Conservation (phyloP, 2,329 filamentous ascomycete genomes). For the Exserohilum turcica region DNA sequence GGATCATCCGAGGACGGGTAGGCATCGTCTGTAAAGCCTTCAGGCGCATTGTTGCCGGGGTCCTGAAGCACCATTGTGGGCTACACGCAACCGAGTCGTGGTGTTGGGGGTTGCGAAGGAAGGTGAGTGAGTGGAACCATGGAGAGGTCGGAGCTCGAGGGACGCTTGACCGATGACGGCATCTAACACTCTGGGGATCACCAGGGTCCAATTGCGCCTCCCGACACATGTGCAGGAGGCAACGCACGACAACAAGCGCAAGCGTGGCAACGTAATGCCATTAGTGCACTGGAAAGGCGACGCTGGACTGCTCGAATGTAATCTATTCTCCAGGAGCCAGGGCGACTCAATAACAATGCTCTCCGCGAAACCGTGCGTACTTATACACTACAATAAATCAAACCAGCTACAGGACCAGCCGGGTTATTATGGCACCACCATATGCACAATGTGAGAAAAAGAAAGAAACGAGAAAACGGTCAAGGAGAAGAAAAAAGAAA, state of each 20-base stretch:
- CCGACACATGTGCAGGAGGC: conserved; percentile 10
- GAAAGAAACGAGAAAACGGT: conserved; percentile 9
- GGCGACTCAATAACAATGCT: conserved; percentile 5
- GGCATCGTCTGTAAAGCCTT: conserved; percentile 39
- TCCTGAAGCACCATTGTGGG: conserved; percentile 51
- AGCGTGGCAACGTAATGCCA: too few species aligned
- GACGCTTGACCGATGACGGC: conserved; percentile 36
- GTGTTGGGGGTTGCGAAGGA: conserved; percentile 43
- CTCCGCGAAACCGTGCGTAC: conserved; percentile 13
- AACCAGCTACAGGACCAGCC: conserved; percentile 6
- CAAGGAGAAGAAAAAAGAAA: conserved; percentile 1
- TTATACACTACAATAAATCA: conserved; percentile 18
- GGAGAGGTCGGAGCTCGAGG: conserved; percentile 16
- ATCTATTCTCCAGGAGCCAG: conserved; percentile 17
- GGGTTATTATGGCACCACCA: conserved; percentile 5
- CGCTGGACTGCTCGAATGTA: conserved; percentile 1
- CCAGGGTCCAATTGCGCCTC: conserved; percentile 13
- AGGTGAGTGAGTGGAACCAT: conserved; percentile 4
- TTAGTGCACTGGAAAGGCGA: background rate
- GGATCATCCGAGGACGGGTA: conserved; percentile 47
- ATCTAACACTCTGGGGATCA: conserved; percentile 22
- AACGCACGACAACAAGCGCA: background rate
- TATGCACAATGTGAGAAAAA: conserved; percentile 21
- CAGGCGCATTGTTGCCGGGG: conserved; percentile 33
- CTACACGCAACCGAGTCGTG: conserved; percentile 24